Conservation (phyloP, 2,329 filamentous ascomycete species). For the Acrocalymma vagum region DNA sequence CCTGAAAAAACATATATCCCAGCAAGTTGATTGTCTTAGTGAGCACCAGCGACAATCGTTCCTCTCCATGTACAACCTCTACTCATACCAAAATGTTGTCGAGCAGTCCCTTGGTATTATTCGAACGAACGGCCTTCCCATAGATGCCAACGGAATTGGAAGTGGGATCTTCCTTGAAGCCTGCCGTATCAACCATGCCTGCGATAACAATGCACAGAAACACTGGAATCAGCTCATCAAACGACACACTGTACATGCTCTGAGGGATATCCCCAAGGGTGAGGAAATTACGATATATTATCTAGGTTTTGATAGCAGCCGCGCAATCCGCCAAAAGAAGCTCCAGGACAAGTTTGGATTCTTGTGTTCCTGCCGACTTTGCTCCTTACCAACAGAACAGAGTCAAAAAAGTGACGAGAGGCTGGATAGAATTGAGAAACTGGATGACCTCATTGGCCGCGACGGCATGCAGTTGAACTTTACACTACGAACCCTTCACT, state of each 20-base stretch:
- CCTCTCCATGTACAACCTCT: conserved; percentile 39
- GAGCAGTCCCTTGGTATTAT: conserved; percentile 41
- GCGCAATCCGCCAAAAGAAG: conserved; percentile 27
- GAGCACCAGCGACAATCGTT: conserved; percentile 34
- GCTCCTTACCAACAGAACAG: conserved; percentile 42
- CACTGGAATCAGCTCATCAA: conserved; percentile 44
- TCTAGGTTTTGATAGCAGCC: conserved; percentile 26
- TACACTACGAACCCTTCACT: conserved; percentile 21
- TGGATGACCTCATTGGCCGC: conserved; percentile 31
- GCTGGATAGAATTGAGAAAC: conserved; percentile 25
- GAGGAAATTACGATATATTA: conserved; percentile 51
- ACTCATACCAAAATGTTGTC: conserved; percentile 24
- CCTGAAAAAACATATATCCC: conserved; percentile 15
- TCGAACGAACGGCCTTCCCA: conserved; percentile 41
- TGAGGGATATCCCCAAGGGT: conserved; percentile 43
- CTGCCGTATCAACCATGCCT: conserved; percentile 49
- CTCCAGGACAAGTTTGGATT: conserved; percentile 44
- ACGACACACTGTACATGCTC: conserved; percentile 41
- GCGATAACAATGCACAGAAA: conserved; percentile 46
- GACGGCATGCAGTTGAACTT: conserved; percentile 15
- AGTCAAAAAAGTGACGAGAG: conserved; percentile 42
- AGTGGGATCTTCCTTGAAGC: conserved; percentile 46
- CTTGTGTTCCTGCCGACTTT: conserved; percentile 45
- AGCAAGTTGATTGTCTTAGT: conserved; percentile 28
- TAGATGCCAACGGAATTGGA: conserved; percentile 28